These are phyloP conservation scores for Orbilia ellipsospora DNA, from an alignment of 2,329 filamentous ascomycete species.

Conservation along the genomic window DNA sequence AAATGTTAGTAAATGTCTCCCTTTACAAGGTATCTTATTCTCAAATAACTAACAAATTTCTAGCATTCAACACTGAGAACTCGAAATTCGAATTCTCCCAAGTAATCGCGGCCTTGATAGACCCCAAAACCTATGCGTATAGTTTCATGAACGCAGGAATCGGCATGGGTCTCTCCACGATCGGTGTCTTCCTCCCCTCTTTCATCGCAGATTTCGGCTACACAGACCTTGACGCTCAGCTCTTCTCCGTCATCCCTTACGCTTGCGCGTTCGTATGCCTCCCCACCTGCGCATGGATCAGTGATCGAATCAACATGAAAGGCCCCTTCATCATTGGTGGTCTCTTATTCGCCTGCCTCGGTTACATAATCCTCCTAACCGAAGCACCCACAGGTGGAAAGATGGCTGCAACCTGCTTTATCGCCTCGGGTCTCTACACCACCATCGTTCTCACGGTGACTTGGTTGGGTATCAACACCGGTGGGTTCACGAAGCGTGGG, in stretches of 20 bases:
- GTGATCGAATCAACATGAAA: conserved; percentile 20
- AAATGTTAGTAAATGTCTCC: conserved; percentile 10
- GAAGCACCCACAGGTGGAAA: conserved; percentile 2
- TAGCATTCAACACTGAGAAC: conserved; percentile 28
- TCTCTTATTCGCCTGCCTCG: conserved; percentile 15
- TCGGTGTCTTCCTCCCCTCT: conserved; percentile 34
- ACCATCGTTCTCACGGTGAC: conserved; percentile 30
- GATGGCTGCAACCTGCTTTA: conserved; percentile 18
- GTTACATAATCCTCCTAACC: conserved; percentile 28
- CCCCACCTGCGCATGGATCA: conserved; percentile 25
- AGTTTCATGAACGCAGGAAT: conserved; percentile 38
- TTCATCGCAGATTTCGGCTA: conserved; percentile 43
- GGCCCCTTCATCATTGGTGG: conserved; percentile 30
- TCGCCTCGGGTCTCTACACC: conserved; percentile 33
- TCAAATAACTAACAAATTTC: not conserved
- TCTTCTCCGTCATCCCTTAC: conserved; percentile 38
- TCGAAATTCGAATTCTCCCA: conserved; percentile 36
- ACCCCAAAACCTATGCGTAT: conserved; percentile 35
- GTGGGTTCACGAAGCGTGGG: conserved; percentile 38
- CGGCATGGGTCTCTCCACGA: conserved; percentile 30
- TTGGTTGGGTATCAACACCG: conserved; percentile 39
- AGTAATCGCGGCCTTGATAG: conserved; percentile 24
- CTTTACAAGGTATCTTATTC: not conserved
- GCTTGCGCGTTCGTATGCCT: conserved; percentile 17
- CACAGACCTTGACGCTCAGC: conserved; percentile 20